phyloP scores from a whole-genome alignment of 2,329 filamentous ascomycete genomes.

The Orbilia quercus region DNA sequence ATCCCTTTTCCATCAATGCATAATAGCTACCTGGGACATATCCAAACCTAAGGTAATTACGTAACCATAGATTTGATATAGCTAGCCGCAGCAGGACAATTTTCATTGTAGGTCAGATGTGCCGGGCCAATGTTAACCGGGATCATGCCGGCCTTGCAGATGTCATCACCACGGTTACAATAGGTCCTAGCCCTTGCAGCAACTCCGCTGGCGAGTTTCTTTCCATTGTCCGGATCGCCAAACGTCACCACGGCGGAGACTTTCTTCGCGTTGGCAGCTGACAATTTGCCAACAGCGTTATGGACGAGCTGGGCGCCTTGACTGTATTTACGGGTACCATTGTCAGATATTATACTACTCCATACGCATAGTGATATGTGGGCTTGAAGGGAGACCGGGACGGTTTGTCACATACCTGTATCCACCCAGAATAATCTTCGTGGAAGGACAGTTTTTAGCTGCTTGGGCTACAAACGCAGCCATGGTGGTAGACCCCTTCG shows the following conservation, averaged over 20 bases:
- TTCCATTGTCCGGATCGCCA: constrained; percentile 58
- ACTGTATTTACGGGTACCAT: constrained; percentile 38
- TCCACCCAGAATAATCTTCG: constrained; percentile 15
- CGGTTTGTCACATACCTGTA: constrained; percentile 20
- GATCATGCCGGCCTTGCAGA: constrained; percentile 58
- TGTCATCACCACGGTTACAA: constrained; percentile 59
- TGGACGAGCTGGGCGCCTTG: constrained; percentile 61
- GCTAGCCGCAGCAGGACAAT: constrained; percentile 52
- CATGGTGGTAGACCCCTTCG: constrained; percentile 42
- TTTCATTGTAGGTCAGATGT: constrained; percentile 58
- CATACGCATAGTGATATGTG: background rate
- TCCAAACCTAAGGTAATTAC: no score
- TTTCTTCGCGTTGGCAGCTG: constrained; percentile 55
- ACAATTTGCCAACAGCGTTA: constrained; percentile 58
- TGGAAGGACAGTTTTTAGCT: background rate
- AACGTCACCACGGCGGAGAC: constrained; percentile 60
- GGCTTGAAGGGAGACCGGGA: background rate
- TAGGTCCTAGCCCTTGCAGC: constrained; percentile 58
- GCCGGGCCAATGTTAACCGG: constrained; percentile 59
- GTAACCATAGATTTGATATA: constrained; percentile 53
- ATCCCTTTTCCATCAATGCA: no score
- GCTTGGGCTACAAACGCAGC: background rate
- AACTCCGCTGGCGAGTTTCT: constrained; percentile 5
- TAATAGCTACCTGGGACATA: no score
- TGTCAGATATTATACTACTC: background rate